Percentiles rank a stretch among this genome's conserved stretches.
Evolutionary conservation across 169 alveolate species (phyloP).

Genomic region (Perkinsus marinus): DNA sequence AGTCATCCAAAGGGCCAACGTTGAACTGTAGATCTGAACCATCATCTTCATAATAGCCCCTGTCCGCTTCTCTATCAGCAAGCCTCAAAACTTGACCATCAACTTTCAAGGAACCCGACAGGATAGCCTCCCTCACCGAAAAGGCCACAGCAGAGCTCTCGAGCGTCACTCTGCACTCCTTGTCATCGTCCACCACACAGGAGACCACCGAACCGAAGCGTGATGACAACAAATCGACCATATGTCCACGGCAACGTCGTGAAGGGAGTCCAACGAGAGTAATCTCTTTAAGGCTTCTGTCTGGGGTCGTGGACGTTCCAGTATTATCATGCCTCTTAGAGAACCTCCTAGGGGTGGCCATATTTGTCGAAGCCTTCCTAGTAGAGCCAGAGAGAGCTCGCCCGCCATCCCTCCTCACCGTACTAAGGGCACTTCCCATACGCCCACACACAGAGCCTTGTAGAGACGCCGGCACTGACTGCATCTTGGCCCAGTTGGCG

Average conservation of each 20-base stretch:
- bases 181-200: not conserved
- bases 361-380: not conserved
- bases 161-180: not conserved
- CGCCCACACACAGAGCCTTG: not conserved
- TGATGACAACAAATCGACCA: not conserved
- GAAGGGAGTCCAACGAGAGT: not conserved
- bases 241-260: not conserved
- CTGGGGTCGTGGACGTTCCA: not conserved
- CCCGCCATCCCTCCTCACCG: not conserved
- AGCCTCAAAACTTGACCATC: not conserved
- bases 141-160: not conserved
- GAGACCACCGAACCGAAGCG: not conserved
- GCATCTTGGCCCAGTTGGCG: not conserved
- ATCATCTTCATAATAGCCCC: not conserved
- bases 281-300: not conserved
- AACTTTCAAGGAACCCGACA: not conserved
- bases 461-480: not conserved
- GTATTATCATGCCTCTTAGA: not conserved
- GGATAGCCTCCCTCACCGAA: not conserved
- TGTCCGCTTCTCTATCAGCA: not conserved
- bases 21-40: not conserved
- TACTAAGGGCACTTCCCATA: not conserved
- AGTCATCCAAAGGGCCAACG: not conserved
- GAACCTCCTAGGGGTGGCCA: not conserved
- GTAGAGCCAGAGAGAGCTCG: not conserved